phyloP scores from a whole-genome alignment of 1,139 yeast genomes.

The Geotrichum fermentans region DNA sequence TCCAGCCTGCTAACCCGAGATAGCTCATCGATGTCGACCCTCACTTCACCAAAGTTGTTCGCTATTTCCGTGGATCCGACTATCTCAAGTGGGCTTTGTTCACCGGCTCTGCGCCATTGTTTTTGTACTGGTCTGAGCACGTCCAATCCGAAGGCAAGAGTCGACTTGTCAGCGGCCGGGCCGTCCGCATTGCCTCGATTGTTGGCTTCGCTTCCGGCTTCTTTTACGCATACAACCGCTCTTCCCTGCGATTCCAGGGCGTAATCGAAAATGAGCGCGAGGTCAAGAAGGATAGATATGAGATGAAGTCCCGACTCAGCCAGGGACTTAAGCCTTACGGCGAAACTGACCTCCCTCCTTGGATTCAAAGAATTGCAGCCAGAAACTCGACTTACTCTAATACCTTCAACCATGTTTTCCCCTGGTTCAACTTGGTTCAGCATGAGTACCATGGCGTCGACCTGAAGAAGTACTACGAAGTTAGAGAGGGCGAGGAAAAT shows the following conservation, averaged over 20 bases:
- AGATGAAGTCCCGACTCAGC: slow-evolving; percentile 62
- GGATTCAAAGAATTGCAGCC: slow-evolving; percentile 71
- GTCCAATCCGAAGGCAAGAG: slow-evolving; percentile 48
- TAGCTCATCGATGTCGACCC: slow-evolving; percentile 73
- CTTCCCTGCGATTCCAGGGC: slow-evolving; percentile 74
- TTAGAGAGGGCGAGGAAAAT: slow-evolving; percentile 46
- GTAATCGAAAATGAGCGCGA: slow-evolving; percentile 69
- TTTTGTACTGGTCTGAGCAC: slow-evolving; percentile 58
- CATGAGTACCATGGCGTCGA: slow-evolving; percentile 85
- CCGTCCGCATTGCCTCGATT: slow-evolving; percentile 52
- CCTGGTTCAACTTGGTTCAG: slow-evolving; percentile 78
- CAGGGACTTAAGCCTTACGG: slow-evolving; percentile 62
- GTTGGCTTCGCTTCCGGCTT: slow-evolving; percentile 72
- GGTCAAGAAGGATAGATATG: slow-evolving; percentile 67
- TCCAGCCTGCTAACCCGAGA: neutral
- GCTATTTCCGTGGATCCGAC: slow-evolving; percentile 68
- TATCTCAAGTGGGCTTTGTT: slow-evolving; percentile 59
- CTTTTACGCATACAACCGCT: slow-evolving; percentile 56
- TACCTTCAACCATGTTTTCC: slow-evolving; percentile 56
- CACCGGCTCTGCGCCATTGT: slow-evolving; percentile 61
- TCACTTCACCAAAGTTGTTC: slow-evolving; percentile 63
- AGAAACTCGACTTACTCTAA: slow-evolving; percentile 76
- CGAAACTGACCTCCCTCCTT: slow-evolving; percentile 55
- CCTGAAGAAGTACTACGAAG: slow-evolving; percentile 63
- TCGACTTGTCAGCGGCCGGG: slow-evolving; percentile 54